phyloP scores from a whole-genome alignment of 202 grass and related monocot species.

The Sporobolus alterniflorus region DNA sequence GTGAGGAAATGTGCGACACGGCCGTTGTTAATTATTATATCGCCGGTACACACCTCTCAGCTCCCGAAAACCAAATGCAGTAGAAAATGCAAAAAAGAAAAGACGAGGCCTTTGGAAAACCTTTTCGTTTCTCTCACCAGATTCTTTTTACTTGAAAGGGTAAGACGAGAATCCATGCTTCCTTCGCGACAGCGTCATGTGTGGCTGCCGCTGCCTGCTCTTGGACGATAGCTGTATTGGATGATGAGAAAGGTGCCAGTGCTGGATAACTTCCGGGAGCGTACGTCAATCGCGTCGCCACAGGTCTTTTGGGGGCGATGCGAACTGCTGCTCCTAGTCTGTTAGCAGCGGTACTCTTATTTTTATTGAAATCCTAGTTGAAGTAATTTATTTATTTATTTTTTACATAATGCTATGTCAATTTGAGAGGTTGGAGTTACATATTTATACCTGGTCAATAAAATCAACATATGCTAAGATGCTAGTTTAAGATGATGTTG shows the following conservation, averaged over 20 bases:
- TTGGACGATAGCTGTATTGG: conserved; percentile 16
- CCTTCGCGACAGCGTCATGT: conserved; percentile 13
- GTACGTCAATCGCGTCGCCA: conserved; percentile 4
- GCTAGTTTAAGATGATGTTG: too few species aligned
- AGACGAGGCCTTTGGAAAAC: neutral
- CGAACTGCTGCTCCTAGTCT: neutral
- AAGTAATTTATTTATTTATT: too few species aligned
- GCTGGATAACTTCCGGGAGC: conserved; percentile 6
- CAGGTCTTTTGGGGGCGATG: neutral
- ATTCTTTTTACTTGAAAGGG: conserved; percentile 42
- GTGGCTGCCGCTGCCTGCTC: neutral
- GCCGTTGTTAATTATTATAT: conserved; percentile 37
- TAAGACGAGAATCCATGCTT: conserved; percentile 22
- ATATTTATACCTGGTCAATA: too few species aligned
- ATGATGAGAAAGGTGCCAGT: conserved; percentile 15
- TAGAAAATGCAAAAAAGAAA: conserved; percentile 4
- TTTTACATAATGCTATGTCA: too few species aligned
- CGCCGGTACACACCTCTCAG: neutral
- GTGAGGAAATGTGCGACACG: conserved; percentile 21
- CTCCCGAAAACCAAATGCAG: conserved; percentile 1
- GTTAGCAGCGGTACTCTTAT: too few species aligned
- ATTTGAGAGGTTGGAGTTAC: too few species aligned
- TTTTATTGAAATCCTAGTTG: too few species aligned
- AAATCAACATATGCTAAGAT: too few species aligned
- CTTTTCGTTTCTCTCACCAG: neutral